Evolutionary conservation across 2,329 filamentous ascomycete species (phyloP), one percentile per base, ranked within the genome.

Genomic region (Xylariales sp.): DNA sequence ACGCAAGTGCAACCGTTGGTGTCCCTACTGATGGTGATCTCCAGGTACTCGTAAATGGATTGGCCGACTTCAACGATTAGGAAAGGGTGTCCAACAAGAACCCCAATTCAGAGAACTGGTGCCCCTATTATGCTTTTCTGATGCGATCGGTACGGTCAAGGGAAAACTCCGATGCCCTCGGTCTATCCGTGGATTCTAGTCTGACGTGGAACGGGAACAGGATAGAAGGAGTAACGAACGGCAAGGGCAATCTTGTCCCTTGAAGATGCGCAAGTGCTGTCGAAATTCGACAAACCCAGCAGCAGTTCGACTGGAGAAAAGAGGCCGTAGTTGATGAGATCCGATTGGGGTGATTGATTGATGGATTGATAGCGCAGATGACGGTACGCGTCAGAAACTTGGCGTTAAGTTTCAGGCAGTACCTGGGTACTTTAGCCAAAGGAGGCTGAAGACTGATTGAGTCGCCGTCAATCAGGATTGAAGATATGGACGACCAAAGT

Each of bases 191-290:
- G n/a, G n/a, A n/a, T n/a, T n/a, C n/a, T n/a, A n/a, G n/a, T n/a
- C n/a, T n/a, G n/a, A n/a, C n/a, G n/a, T n/a, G 15, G 28, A 21
- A 25, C 9, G 25, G 38, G 27, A 21, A 19, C 28, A 32, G 15
- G 28, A 33, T 24, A 33, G 14, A 25, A 14, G n/a, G n/a, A n/a
- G n/a, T 34, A 34, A 19, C 29, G 38, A 34, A 20, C 14, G 38
- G 18, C 39, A 42, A 36, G 31, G 39, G 31, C 20, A 19, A 22
- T 31, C 20, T 15, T 7, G 19, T 16, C 28, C 38, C 38, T 40
- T 22, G 38, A 39, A 9, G 38, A 12, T 27, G 24, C 24, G n/a
- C 24, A 27, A 27, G 24, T n/a, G 24, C n/a, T 8, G 24, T 8
- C n/a, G 9, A 32, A 8, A 32, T 10, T 14, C 29, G 15, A 7